phyloP scores from a whole-genome alignment of 2,329 filamentous ascomycete species.

The Venturia pyrina region DNA sequence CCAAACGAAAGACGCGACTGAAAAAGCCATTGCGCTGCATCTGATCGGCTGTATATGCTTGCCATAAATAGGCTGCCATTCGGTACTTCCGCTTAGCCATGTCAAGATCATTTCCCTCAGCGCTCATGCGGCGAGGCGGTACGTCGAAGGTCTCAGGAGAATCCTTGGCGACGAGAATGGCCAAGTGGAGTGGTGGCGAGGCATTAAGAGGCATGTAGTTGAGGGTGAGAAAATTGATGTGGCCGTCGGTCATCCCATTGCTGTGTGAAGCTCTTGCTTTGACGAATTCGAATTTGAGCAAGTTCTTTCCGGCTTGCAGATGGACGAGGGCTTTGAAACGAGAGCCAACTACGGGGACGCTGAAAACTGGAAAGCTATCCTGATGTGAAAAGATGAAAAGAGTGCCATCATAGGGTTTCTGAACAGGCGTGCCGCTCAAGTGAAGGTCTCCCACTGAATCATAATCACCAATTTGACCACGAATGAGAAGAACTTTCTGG shows the following conservation, averaged over 20 bases:
- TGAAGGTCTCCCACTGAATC: constrained; percentile 28
- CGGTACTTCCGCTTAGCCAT: constrained; percentile 81
- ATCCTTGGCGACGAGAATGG: constrained; percentile 78
- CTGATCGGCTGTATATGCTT: constrained; percentile 92
- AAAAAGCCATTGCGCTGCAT: constrained; percentile 87
- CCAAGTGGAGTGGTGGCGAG: constrained; percentile 77
- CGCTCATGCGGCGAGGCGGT: constrained; percentile 61
- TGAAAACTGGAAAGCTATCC: constrained; percentile 70
- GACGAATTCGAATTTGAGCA: constrained; percentile 75
- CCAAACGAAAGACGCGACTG: constrained; percentile 76
- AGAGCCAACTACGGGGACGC: constrained; percentile 81
- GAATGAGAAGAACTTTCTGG: constrained; percentile 77
- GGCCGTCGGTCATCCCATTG: constrained; percentile 23
- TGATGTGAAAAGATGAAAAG: constrained; percentile 73
- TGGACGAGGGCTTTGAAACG: constrained; percentile 89
- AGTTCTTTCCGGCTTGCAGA: constrained; percentile 84
- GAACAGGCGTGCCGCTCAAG: constrained; percentile 6
- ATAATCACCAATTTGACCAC: constrained; percentile 70
- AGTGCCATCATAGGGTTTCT: constrained; percentile 55
- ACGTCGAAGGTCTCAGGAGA: constrained; percentile 80
- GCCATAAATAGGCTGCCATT: constrained; percentile 94
- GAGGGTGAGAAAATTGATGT: constrained; percentile 30
- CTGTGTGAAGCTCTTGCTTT: constrained; percentile 70
- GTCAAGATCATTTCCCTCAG: constrained; percentile 73
- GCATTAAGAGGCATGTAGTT: constrained; percentile 76